Evolutionary conservation across 2,329 filamentous ascomycete genomes (phyloP).

Genomic region (Acephala macrosclerotiorum): DNA sequence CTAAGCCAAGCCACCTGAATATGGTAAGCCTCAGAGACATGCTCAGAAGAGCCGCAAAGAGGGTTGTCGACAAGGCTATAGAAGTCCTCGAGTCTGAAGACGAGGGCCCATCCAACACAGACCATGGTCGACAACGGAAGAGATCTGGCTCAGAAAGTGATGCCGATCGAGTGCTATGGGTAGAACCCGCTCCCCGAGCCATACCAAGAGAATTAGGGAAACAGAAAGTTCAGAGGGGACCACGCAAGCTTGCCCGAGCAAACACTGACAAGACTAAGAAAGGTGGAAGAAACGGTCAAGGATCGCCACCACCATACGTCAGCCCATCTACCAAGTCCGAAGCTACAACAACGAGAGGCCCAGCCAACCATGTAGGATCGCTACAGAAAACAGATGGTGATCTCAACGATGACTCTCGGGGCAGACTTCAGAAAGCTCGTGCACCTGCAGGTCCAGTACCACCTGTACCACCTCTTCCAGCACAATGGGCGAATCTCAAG

Average conservation of each 20-base stretch:
- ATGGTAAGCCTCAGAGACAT: not conserved
- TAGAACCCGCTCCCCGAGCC: not conserved
- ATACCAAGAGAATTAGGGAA: not conserved
- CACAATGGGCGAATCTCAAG: not conserved
- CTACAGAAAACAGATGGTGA: not conserved
- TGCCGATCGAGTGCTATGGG: not conserved
- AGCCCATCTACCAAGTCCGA: not conserved
- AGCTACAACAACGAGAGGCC: not conserved
- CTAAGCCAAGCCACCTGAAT: not conserved
- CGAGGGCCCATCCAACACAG: not conserved
- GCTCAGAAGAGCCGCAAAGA: not conserved
- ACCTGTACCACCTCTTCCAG: not conserved
- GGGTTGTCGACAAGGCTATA: not conserved
- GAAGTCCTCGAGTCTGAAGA: not conserved
- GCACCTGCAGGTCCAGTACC: not conserved
- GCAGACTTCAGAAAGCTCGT: not conserved
- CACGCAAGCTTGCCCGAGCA: not conserved
- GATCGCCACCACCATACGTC: not conserved
- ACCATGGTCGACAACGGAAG: not conserved
- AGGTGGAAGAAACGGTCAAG: not conserved
- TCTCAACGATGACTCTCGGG: not conserved
- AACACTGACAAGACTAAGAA: too few species aligned
- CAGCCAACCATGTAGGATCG: not conserved
- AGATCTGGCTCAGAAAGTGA: not conserved
- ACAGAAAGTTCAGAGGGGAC: not conserved